A percentile compares a stretch with the other conserved stretches of the same genome.
Conservation (phyloP, 805 yeast genomes). For the Suhomyces tanzawaensis region DNA sequence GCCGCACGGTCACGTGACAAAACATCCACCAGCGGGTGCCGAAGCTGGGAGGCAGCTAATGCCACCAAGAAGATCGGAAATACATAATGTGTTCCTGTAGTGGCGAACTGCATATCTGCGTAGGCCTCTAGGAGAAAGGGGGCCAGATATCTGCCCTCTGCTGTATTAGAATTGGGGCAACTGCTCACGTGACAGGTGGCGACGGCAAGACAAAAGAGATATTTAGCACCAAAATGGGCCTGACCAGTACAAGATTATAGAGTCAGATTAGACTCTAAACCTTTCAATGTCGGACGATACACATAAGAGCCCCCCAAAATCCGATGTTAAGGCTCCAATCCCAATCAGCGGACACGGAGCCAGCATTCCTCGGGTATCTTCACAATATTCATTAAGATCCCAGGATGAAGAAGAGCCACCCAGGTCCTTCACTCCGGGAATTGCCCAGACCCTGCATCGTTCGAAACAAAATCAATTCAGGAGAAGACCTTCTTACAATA, state of each 20-base stretch:
- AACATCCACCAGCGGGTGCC: no score
- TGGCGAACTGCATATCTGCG: no score
- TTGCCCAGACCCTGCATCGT: conserved; percentile 10
- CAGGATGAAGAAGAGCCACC: conserved; percentile 7
- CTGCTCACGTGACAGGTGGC: conserved; percentile 2
- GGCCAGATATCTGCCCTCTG: no score
- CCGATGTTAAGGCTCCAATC: conserved; percentile 16
- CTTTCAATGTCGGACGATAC: not conserved
- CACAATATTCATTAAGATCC: conserved; percentile 2
- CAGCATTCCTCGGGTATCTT: conserved; percentile 7
- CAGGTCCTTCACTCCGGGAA: conserved; percentile 26
- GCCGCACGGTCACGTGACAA: no score
- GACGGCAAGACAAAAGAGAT: not conserved
- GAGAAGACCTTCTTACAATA: conserved; percentile 21
- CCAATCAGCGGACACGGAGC: conserved; percentile 13
- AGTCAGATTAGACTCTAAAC: not conserved
- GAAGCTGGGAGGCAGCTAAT: no score
- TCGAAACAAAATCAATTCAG: not conserved
- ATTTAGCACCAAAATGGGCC: no score
- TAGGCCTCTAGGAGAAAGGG: no score
- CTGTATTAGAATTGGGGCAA: no score
- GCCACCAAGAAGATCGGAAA: no score
- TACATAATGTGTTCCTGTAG: no score
- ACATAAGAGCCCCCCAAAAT: not conserved
- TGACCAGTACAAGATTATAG: not conserved